Percentiles rank a stretch among this genome's conserved stretches.
These are phyloP conservation scores for Pseudopithomyces maydicus DNA, from an alignment of 2,329 filamentous ascomycete species.

Conservation along the genomic window DNA sequence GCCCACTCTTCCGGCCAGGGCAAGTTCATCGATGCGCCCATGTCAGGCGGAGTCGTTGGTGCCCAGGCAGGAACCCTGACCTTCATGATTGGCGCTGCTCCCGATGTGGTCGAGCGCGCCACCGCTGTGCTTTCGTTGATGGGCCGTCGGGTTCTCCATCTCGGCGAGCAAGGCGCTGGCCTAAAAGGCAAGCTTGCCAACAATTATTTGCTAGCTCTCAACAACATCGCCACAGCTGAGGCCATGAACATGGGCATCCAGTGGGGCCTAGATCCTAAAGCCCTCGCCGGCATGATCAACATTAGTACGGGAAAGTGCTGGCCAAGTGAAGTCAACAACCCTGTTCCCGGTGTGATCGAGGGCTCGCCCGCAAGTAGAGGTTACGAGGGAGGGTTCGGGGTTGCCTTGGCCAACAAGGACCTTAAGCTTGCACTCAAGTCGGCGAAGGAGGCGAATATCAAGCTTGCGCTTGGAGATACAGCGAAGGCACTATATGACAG, in stretches of 20 bases:
- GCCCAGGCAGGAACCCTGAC: constrained; percentile 86
- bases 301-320: constrained; percentile 93
- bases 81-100: constrained; percentile 86
- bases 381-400: constrained; percentile 61
- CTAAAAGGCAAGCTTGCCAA: constrained; percentile 94
- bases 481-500: constrained; percentile 54
- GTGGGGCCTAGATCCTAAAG: constrained; percentile 67
- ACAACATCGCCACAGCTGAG: constrained; percentile 77
- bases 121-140: constrained; percentile 76
- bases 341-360: constrained; percentile 82
- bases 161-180: constrained; percentile 82
- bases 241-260: constrained; percentile 69
- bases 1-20: constrained; percentile 71
- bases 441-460: constrained; percentile 50
- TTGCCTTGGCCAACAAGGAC: constrained; percentile 57
- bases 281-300: constrained; percentile 85
- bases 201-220: constrained; percentile 93
- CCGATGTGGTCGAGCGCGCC: constrained; percentile 65
- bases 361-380: constrained; percentile 75
- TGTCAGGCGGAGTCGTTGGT: constrained; percentile 95
- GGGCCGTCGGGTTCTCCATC: constrained; percentile 85
- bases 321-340: constrained; percentile 96
- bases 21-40: constrained; percentile 89
- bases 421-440: constrained; percentile 55
- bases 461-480: constrained; percentile 51